phyloP scores from a whole-genome alignment of 2,329 filamentous ascomycete species.

The Colletotrichum lentis region DNA sequence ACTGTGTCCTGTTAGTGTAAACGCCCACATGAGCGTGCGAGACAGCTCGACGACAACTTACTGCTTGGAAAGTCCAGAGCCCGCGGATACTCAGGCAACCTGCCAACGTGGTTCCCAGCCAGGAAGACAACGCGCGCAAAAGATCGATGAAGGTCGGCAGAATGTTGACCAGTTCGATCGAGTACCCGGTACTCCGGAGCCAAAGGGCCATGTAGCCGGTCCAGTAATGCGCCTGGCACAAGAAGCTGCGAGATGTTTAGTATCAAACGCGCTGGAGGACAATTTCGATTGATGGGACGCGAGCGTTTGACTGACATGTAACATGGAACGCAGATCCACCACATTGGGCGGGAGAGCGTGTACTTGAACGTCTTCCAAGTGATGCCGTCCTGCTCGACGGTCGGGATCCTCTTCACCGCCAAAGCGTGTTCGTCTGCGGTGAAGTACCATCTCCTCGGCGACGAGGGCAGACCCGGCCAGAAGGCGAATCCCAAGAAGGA shows the following conservation, averaged over 20 bases:
- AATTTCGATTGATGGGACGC: rapidly evolving
- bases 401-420: conserved; percentile 42
- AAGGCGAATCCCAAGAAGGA: conserved; percentile 43
- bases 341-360: conserved; percentile 40
- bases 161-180: conserved; percentile 36
- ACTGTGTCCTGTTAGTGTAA: conserved; percentile 3
- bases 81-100: conserved; percentile 43
- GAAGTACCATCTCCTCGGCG: conserved; percentile 44
- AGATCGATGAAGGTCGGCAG: conserved; percentile 43
- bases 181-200: conserved; percentile 35
- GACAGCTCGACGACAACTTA: not conserved
- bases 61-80: conserved; percentile 43
- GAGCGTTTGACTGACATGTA: conserved; percentile 24
- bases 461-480: conserved; percentile 47
- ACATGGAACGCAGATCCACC: conserved; percentile 41
- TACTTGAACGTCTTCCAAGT: conserved; percentile 41
- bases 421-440: conserved; percentile 43
- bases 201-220: conserved; percentile 39
- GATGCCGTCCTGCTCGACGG: conserved; percentile 39
- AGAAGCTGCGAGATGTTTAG: conserved; percentile 33
- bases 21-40: rapidly evolving
- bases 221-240: conserved; percentile 42
- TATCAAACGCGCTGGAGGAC: not conserved
- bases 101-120: conserved; percentile 44
- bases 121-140: conserved; percentile 42